Base-by-base conservation (phyloP, 2,329 filamentous ascomycete genomes). In the Kalmusia sp. region DNA sequence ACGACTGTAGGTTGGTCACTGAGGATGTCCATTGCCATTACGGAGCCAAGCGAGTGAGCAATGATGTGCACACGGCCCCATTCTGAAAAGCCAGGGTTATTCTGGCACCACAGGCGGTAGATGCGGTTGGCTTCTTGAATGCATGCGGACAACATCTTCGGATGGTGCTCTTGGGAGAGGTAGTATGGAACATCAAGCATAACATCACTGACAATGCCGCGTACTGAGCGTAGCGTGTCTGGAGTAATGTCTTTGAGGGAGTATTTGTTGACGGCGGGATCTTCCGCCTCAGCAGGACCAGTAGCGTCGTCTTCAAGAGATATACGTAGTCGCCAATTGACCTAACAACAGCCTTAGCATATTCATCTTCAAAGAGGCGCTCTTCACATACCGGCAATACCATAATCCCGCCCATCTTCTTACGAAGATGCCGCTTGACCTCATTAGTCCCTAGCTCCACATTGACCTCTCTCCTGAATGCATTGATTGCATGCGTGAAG, bases 161-260 rank as follows among this genome's bases (percentile, higher is more conserved):
- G 85, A 67, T 98, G 96, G 76, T 98, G 93, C 51, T 74, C 68
- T 54, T 96, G 90, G 0, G 93, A 98, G 77, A 99, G 88, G 76
- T 98, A 99, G 71, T 96, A 98, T 0, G 95, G 95, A 44, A 99
- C 93, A 71, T 99, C 95, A 44, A 98, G 88, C 92, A 99, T 97
- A 64, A 99, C 92, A 72, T 99, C 95, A 35, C 91, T 96, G 56
- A 99, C 96, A 70, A 99, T 87, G 68, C 90, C 91, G 39, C 95
- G 88, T 7, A 99, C 89, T 1, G 91, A 92, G 0, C 93, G 93
- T 25, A 99, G 91, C 0, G 91, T 95, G 35, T 88, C 85, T 1
- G 92, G 93, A 4, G 96, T 96, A 61, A 99, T 97, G 63, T 98
- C 93, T 63, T 93, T 90, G 12, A 99, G 80, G 0, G 81, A 80